Base-by-base conservation (phyloP, 2,329 filamentous ascomycete species). In the Fonsecaea nubica region DNA sequence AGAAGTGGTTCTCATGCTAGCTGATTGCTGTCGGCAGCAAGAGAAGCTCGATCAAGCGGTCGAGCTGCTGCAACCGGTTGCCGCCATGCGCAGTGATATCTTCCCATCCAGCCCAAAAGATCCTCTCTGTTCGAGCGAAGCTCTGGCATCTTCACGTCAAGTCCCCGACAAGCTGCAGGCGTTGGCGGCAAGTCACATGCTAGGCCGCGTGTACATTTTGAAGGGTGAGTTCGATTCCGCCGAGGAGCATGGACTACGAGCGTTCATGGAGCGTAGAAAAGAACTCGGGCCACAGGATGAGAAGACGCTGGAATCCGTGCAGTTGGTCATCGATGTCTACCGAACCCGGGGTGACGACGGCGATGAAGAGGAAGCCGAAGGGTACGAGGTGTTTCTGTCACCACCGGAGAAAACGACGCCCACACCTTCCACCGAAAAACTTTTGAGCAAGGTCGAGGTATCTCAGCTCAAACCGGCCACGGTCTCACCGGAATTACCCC, bases 41-140 rank as follows among this genome's bases (percentile, higher is more conserved):
- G 57, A 72, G 25, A 72, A 72, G 54, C 64, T 68, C 30, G 69
- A 72, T 33, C 65, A 72, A 21, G 69, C 69, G 10, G 64, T 72
- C 13, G 52, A 33, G 9, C 55, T 71, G 25, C 67, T 72, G n/a
- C 35, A 66, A 55, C 69, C 69, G 6, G 62, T 72, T 10, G 65
- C 71, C 8, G 59, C 61, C 10, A 58, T 63, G 63, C 53, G 64
- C 15, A 38, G 54, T 12, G 61, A 68, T 54, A 64, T 70, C 32
- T 68, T 66, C 35, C 59, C 68, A 7, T 15, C 10, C 21, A 18
- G 21, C 8, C 62, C 66, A 8, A 38, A 52, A 18, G 45, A 53
- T 13, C 40, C 42, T 15, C 30, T 8, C 32, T 30, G 10, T 8
- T 9, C 52, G 6, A 59, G 65, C n/a, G n/a, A 48, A 13, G 58